Evolutionary conservation across 306 rosid species (phyloP).

Genomic region (Dalbergia oliveri): DNA sequence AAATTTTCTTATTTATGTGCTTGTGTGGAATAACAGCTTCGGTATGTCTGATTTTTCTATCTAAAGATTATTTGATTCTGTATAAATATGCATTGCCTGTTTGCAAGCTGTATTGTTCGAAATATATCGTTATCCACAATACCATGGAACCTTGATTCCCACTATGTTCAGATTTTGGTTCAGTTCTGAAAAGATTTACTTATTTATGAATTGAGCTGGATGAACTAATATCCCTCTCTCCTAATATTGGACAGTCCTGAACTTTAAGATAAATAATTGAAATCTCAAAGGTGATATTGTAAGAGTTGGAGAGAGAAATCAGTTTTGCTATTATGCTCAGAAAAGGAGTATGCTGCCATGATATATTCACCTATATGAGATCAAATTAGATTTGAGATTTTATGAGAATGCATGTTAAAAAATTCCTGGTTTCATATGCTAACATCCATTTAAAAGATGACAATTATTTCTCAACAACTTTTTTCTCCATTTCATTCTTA

Average conservation of each 20-base stretch:
- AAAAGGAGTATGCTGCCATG: constrained; percentile 19
- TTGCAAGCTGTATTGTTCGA: background rate
- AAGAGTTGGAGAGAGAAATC: constrained; percentile 13
- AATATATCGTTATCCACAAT: constrained; percentile 10
- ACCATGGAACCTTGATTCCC: constrained; percentile 24
- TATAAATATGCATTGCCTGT: background rate
- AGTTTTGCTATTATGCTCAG: constrained; percentile 17
- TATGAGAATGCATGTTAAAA: constrained; percentile 28
- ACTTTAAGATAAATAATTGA: constrained; percentile 30
- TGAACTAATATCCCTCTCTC: constrained; percentile 24
- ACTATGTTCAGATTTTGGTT: background rate
- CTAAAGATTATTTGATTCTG: background rate
- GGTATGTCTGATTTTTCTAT: constrained; percentile 63
- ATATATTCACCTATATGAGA: constrained; percentile 25
- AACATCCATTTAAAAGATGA: background rate
- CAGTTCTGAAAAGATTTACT: constrained; percentile 25
- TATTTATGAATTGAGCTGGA: constrained; percentile 26
- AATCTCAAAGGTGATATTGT: constrained; percentile 22
- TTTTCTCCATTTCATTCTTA: constrained; percentile 2
- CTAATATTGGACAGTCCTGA: background rate
- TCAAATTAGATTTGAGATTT: constrained; percentile 34
- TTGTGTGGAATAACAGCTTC: constrained; percentile 87
- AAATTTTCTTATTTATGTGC: constrained; percentile 92
- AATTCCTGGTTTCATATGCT: constrained; percentile 21
- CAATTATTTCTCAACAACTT: constrained; percentile 1